Conservation (phyloP, 139 green algal genomes). For the Chlorella sp. region DNA sequence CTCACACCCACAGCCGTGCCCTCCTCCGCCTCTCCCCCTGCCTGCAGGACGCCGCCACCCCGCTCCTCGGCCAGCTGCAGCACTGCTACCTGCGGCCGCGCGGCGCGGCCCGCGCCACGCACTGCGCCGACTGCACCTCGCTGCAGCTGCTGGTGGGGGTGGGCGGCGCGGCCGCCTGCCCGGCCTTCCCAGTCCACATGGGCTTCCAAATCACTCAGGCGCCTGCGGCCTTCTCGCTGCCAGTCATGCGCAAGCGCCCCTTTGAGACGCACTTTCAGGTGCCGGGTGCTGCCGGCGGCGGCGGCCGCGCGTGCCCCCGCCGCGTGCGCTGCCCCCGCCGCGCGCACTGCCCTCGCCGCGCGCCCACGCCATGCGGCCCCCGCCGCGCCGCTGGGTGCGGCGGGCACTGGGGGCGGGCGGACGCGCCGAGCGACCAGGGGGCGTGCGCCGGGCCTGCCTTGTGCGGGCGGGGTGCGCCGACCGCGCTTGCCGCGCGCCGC, state of each 20-base stretch:
- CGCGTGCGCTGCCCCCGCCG: neutral
- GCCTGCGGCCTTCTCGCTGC: constrained; percentile 8
- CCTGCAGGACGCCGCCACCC: neutral
- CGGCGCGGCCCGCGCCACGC: neutral
- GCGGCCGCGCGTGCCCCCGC: neutral
- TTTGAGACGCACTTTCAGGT: constrained; percentile 20
- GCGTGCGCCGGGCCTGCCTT: neutral
- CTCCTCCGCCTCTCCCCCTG: neutral
- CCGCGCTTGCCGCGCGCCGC: no score
- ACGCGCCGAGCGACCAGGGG: neutral
- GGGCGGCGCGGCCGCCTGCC: neutral
- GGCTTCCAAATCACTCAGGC: constrained; percentile 17
- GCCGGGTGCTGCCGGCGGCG: neutral
- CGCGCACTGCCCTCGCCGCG: neutral
- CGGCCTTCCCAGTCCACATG: neutral
- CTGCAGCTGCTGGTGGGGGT: neutral
- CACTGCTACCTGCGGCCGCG: constrained; percentile 8
- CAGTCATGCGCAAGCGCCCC: constrained; percentile 20
- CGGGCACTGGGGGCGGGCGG: neutral
- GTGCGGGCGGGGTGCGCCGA: neutral
- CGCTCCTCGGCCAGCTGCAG: constrained; percentile 5
- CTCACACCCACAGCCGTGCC: neutral
- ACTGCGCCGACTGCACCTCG: neutral
- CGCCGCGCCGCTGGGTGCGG: neutral
- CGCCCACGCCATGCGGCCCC: neutral